Conservation (phyloP, 2,329 filamentous ascomycete species). For the Penicillium rolfsii region DNA sequence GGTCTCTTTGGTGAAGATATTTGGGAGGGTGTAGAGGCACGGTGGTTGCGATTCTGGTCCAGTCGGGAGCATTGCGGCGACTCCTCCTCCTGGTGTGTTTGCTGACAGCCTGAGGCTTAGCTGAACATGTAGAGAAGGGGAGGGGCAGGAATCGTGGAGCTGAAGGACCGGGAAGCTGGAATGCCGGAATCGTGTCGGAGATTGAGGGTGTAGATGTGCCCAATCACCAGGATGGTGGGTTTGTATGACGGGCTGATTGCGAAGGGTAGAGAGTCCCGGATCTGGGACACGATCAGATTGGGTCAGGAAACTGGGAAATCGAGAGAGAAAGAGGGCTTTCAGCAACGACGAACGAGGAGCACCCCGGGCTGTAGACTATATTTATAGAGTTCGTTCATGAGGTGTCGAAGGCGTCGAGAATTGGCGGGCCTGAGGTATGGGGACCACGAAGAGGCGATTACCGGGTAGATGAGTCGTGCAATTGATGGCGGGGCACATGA, state of each 20-base stretch:
- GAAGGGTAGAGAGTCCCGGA: not conserved
- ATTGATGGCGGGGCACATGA: not conserved
- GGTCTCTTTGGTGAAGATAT: not conserved
- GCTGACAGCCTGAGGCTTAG: not conserved
- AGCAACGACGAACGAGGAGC: not conserved
- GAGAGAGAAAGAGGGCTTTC: not conserved
- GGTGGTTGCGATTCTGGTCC: conserved; percentile 1
- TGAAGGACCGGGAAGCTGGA: not conserved
- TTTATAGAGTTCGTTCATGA: conserved; percentile 1
- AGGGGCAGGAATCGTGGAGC: not conserved
- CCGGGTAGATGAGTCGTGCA: not conserved
- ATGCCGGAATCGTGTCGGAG: not conserved
- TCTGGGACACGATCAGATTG: not conserved
- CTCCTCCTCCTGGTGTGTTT: not conserved
- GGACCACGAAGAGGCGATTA: not conserved
- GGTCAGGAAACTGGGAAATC: not conserved
- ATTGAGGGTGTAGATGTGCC: not conserved
- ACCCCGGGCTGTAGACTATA: not conserved
- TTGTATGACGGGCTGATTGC: not conserved
- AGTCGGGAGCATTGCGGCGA: conserved; percentile 9
- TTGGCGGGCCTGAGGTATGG: conserved; percentile 4
- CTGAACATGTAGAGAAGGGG: not conserved
- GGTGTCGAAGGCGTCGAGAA: not conserved
- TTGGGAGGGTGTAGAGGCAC: not conserved
- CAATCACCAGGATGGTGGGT: not conserved